These are phyloP conservation scores for Aspergillus brasiliensis DNA, from an alignment of 2,329 filamentous ascomycete genomes.

Conservation along the genomic window DNA sequence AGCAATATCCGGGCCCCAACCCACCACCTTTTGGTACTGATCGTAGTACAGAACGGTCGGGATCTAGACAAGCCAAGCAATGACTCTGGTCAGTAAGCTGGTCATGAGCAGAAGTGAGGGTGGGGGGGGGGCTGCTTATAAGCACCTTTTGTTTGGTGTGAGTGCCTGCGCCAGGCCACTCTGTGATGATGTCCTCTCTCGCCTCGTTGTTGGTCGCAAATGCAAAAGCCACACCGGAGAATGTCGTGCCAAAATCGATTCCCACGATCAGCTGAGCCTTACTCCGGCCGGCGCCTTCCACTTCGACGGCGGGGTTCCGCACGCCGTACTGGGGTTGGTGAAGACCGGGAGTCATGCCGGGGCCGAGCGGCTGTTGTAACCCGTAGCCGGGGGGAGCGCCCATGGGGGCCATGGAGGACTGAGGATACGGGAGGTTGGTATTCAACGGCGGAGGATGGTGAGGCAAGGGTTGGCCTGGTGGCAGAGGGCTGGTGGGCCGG, in stretches of 20 bases:
- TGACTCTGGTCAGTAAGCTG: constrained; percentile 13
- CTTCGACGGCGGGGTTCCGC: constrained; percentile 58
- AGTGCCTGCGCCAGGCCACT: constrained; percentile 97
- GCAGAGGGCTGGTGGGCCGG: constrained; percentile 57
- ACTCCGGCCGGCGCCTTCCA: constrained; percentile 83
- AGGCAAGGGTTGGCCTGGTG: constrained; percentile 43
- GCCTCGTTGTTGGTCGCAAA: constrained; percentile 95
- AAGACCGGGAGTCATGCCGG: constrained; percentile 31
- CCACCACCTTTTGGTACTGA: constrained; percentile 99
- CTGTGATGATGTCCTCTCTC: constrained; percentile 97
- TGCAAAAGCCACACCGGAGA: constrained; percentile 92
- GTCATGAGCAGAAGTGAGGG: not conserved
- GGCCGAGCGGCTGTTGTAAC: constrained; percentile 39
- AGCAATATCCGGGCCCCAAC: constrained; percentile 97
- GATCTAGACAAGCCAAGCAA: constrained; percentile 58
- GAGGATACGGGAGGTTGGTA: constrained; percentile 54
- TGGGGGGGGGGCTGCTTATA: not conserved
- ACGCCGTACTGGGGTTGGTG: constrained; percentile 31
- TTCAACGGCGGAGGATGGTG: constrained; percentile 57
- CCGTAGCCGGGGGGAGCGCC: constrained; percentile 49
- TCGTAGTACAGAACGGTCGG: constrained; percentile 99
- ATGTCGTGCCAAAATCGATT: constrained; percentile 98
- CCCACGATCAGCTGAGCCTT: constrained; percentile 98
- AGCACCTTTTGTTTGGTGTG: constrained; percentile 97
- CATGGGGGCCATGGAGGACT: constrained; percentile 39